phyloP scores from a whole-genome alignment of 169 alveolate genomes.

The Blepharisma undulans region DNA sequence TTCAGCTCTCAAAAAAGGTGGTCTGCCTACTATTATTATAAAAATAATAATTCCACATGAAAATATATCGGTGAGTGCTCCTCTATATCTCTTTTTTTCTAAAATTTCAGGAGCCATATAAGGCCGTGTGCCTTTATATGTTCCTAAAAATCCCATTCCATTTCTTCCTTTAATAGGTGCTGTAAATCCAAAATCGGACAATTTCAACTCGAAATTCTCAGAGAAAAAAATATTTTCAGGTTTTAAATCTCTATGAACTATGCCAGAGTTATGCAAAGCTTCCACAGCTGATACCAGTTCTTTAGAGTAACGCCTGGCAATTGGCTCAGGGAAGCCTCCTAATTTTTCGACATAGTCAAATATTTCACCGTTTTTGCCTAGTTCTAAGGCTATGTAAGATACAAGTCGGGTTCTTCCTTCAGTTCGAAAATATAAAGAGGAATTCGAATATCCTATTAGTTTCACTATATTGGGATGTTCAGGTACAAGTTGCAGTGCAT shows the following conservation, averaged over 20 bases:
- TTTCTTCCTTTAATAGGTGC: conserved; percentile 46
- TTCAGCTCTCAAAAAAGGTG: conserved; percentile 78
- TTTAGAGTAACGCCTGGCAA: conserved; percentile 51
- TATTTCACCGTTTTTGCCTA: conserved; percentile 67
- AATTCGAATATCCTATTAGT: not conserved
- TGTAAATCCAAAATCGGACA: conserved; percentile 76
- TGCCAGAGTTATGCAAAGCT: conserved; percentile 50
- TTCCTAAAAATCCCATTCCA: conserved; percentile 35
- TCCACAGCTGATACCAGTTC: conserved; percentile 51
- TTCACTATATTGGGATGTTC: conserved; percentile 28
- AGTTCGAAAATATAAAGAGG: not conserved
- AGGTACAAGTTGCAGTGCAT: not conserved
- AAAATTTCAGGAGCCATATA: conserved; percentile 74
- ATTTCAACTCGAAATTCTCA: conserved; percentile 49
- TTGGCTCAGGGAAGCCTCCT: conserved; percentile 60
- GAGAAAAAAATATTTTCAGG: conserved; percentile 68
- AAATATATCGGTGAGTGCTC: conserved; percentile 65
- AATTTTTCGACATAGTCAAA: conserved; percentile 55
- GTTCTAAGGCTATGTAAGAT: conserved; percentile 57
- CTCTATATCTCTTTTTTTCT: conserved; percentile 46
- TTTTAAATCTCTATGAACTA: conserved; percentile 72
- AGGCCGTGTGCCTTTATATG: conserved; percentile 60
- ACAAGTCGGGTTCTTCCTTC: not conserved
- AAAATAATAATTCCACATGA: conserved; percentile 74
- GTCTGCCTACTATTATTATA: conserved; percentile 66